These are phyloP conservation scores for Aspergillus caelatus DNA, from an alignment of 2,329 filamentous ascomycete genomes.

Conservation along the genomic window DNA sequence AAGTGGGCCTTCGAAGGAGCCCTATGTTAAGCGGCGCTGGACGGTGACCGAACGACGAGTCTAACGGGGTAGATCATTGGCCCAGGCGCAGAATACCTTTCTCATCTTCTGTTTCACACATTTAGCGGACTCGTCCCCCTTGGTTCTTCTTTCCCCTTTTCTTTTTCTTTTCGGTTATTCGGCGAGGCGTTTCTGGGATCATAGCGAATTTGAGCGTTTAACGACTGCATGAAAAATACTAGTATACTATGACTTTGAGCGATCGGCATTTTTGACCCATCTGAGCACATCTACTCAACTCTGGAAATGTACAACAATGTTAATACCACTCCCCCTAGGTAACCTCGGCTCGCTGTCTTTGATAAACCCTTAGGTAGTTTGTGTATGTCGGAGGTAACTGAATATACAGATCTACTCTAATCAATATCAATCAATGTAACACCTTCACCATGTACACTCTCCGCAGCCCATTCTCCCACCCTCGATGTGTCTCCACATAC, in stretches of 20 bases:
- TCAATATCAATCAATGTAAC: no score
- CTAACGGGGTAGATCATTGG: neutral
- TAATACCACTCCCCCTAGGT: neutral
- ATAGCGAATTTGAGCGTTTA: neutral
- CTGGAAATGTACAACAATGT: neutral
- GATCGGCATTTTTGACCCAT: neutral
- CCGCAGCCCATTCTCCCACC: no score
- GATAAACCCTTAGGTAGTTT: neutral
- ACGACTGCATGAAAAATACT: neutral
- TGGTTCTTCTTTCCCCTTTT: neutral
- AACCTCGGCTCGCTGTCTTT: neutral
- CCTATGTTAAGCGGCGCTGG: constrained; percentile 38
- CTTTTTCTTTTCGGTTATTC: neutral
- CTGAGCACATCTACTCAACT: neutral
- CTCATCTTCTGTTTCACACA: no score
- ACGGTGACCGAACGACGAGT: constrained; percentile 38
- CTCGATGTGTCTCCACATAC: no score
- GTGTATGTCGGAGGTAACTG: no score
- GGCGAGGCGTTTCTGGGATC: constrained; percentile 1
- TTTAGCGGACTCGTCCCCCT: no score
- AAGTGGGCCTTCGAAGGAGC: constrained; percentile 31
- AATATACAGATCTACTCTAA: no score
- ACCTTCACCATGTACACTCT: no score
- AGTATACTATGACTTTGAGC: neutral
- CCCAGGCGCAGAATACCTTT: no score